Base-by-base conservation (phyloP, 441 rosid species). In the Omphalea diandra region DNA sequence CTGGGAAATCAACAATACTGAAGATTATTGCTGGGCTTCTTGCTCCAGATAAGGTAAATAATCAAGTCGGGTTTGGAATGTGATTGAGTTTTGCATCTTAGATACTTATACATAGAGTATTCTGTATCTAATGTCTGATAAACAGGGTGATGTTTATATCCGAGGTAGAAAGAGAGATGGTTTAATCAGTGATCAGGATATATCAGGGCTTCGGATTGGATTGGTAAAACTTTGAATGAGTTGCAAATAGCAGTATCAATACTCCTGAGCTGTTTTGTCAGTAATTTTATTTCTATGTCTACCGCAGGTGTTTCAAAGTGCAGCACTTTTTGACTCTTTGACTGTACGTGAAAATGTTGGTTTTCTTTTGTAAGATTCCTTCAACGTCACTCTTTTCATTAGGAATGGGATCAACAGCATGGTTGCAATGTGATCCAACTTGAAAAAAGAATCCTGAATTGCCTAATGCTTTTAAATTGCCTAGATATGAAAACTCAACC, bases 311-410 rank as follows among this genome's bases (percentile, higher is more conserved):
- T 95, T 95, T 77, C 98, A 95, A 73, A 95, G 98, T 70, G 99
- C 99, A 10, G 96, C 98, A 64, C 96, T 95, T 65, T 95, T 95
- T 80, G 98, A 95, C 81, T 95, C 98, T 74, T 78, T 95, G 79
- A 84, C 97, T 29, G 97, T 90, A 76, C 90, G 95, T 72, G 99
- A 93, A 87, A 93, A 95, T 77, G 98, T 95, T 80, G 98, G 98
- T 71, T 95, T 95, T 77, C 91, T 92, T 69, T 82, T 92, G 97
- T 95, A 93, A 90, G 97, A 80, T 72, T 68, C 76, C 66, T 26
- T 77, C 62, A 65, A 54, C 36, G 54, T 65, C 68, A 18, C 72
- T 59, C 70, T 63, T 53, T 61, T n/a, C n/a, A 2, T 46, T 3
- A 8, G 61, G 40, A 55, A 58, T 71, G 44, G 58, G 22, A 69